These are phyloP conservation scores for Metschnikowia kofuensis DNA, from an alignment of 805 yeast genomes.

Conservation along the genomic window DNA sequence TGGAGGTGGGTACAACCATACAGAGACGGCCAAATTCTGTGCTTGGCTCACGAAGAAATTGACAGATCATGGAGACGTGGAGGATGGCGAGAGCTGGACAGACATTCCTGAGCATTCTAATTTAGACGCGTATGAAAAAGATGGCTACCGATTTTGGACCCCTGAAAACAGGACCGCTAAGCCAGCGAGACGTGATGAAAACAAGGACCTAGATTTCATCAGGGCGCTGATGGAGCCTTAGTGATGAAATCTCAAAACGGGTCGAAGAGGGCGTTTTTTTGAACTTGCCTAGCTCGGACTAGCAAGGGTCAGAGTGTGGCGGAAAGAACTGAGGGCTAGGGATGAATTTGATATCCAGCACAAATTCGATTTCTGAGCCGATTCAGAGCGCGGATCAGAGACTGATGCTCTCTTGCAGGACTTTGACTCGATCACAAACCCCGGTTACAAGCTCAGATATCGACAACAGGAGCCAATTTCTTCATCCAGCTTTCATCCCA, in stretches of 20 bases:
- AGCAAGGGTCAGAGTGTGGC: too few species aligned
- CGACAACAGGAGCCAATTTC: constrained; percentile 37
- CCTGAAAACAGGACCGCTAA: constrained; percentile 21
- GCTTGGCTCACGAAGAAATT: constrained; percentile 36
- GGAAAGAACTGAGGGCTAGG: too few species aligned
- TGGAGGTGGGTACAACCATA: constrained; percentile 74
- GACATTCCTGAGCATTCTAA: constrained; percentile 51
- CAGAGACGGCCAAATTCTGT: constrained; percentile 63
- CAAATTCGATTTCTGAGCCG: too few species aligned
- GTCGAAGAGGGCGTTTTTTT: too few species aligned
- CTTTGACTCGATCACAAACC: neutral
- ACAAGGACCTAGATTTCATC: constrained; percentile 7
- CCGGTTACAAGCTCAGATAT: neutral
- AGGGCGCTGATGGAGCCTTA: too few species aligned
- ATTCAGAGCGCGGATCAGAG: too few species aligned
- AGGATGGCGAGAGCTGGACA: constrained; percentile 33
- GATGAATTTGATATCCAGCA: too few species aligned
- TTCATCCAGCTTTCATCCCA: constrained; percentile 77
- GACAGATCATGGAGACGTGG: constrained; percentile 3
- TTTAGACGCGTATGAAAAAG: constrained; percentile 41
- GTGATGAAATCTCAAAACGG: too few species aligned
- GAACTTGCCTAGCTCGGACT: too few species aligned
- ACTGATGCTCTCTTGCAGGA: too few species aligned
- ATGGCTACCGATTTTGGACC: constrained; percentile 51
- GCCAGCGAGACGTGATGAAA: constrained; percentile 30